Conservation (phyloP, 108 stramenopile species). For the Skeletonema costatum region DNA sequence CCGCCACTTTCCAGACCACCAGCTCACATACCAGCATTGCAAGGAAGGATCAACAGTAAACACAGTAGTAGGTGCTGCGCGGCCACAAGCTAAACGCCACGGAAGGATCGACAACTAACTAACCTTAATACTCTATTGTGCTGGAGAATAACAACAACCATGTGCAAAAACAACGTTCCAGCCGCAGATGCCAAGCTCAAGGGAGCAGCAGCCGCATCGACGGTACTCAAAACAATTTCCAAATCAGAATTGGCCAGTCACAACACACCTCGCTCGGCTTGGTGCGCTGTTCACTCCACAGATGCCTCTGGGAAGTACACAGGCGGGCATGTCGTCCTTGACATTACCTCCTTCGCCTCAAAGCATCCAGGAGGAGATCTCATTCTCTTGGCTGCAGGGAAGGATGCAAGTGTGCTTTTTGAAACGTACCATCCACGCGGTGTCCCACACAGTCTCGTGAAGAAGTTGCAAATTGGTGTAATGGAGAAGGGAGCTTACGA, state of each 20-base stretch:
- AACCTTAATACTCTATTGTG: too few species aligned
- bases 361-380: constrained; percentile 69
- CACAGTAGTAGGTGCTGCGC: too few species aligned
- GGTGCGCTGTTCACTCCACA: constrained; percentile 38
- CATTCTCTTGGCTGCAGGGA: constrained; percentile 46
- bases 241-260: constrained; percentile 33
- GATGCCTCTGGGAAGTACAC: neutral
- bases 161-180: constrained; percentile 10
- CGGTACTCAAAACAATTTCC: constrained; percentile 10
- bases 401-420: constrained; percentile 59
- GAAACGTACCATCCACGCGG: constrained; percentile 63
- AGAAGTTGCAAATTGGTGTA: constrained; percentile 45
- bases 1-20: too few species aligned
- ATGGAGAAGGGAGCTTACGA: constrained; percentile 22
- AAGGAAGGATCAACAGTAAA: too few species aligned
- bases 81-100: too few species aligned
- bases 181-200: neutral
- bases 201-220: neutral
- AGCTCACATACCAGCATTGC: too few species aligned
- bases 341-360: constrained; percentile 46
- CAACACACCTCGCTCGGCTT: constrained; percentile 40
- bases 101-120: too few species aligned
- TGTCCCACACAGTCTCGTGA: constrained; percentile 23
- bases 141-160: neutral
- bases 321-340: constrained; percentile 25